A percentile compares a stretch with the other conserved stretches of the same genome.
phyloP scores from a whole-genome alignment of 2,329 filamentous ascomycete genomes.

The Orbilia javanica region DNA sequence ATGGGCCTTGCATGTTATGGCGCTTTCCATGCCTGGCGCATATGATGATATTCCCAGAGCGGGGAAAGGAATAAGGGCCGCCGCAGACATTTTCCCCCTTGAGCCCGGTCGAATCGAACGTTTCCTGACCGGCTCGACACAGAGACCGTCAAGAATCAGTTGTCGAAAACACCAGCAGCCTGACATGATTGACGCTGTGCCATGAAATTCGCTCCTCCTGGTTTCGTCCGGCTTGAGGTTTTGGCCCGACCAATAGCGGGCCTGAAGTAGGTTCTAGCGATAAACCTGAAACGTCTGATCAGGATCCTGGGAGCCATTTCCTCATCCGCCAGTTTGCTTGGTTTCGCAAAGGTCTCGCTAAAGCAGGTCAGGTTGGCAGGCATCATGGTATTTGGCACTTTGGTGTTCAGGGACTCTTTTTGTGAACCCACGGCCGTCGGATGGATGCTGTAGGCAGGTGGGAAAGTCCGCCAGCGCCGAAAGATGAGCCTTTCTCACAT shows the following conservation, averaged over 20 bases:
- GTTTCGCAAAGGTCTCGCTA: conserved; percentile 55
- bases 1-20: conserved; percentile 21
- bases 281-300: conserved; percentile 59
- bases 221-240: conserved; percentile 39
- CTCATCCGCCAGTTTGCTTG: conserved; percentile 48
- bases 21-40: conserved; percentile 31
- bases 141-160: conserved; percentile 4
- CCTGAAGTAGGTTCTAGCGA: conserved; percentile 41
- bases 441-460: background rate
- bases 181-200: conserved; percentile 46
- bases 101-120: conserved; percentile 11
- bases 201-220: conserved; percentile 55
- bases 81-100: conserved; percentile 43
- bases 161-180: conserved; percentile 35
- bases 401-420: conserved; percentile 1
- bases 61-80: conserved; percentile 40
- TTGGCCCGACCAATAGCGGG: conserved; percentile 35
- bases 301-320: conserved; percentile 53
- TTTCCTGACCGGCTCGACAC: conserved; percentile 11
- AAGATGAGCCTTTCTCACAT: background rate
- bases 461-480: background rate
- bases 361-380: conserved; percentile 28
- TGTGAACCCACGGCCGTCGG: conserved; percentile 8
- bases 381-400: conserved; percentile 28
- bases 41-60: conserved; percentile 21